A percentile compares a stretch with the other conserved stretches of the same genome.
Evolutionary conservation across 179 eudicot species (phyloP).

Genomic region (Silene coronaria): DNA sequence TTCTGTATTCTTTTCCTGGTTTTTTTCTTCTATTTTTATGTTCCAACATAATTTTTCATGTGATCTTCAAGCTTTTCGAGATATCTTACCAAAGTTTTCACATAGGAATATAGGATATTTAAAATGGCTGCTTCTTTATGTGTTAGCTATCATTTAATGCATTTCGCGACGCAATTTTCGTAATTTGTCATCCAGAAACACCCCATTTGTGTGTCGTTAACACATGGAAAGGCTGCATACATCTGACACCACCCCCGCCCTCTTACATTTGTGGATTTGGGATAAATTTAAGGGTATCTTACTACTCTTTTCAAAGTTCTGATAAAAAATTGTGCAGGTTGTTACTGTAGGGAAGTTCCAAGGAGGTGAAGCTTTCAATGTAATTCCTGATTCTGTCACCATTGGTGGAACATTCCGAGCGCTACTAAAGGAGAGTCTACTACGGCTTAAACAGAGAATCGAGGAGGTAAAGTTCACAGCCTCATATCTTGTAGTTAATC

Average conservation of each 20-base stretch:
- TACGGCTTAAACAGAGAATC: conserved; percentile 59
- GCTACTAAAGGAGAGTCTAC: conserved; percentile 54
- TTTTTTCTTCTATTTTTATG: background rate
- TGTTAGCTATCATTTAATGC: background rate
- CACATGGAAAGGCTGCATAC: no score
- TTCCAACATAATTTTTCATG: background rate
- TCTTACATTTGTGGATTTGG: no score
- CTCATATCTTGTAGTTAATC: background rate
- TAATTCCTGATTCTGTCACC: conserved; percentile 93
- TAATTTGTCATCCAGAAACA: no score
- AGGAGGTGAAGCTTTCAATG: conserved; percentile 96
- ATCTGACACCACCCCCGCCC: no score
- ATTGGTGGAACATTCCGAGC: conserved; percentile 94
- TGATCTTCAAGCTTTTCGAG: background rate
- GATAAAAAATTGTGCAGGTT: conserved; percentile 44
- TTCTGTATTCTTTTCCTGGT: background rate
- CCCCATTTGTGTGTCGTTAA: no score
- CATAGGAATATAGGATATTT: background rate
- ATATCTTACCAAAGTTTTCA: background rate
- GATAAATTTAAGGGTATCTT: background rate
- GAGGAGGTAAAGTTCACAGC: conserved; percentile 57
- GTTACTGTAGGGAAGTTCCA: conserved; percentile 88
- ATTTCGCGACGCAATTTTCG: background rate
- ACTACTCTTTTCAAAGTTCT: background rate
- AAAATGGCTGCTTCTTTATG: background rate